Base-by-base conservation (phyloP, 2,329 filamentous ascomycete genomes). In the Fusarium oxysporum region DNA sequence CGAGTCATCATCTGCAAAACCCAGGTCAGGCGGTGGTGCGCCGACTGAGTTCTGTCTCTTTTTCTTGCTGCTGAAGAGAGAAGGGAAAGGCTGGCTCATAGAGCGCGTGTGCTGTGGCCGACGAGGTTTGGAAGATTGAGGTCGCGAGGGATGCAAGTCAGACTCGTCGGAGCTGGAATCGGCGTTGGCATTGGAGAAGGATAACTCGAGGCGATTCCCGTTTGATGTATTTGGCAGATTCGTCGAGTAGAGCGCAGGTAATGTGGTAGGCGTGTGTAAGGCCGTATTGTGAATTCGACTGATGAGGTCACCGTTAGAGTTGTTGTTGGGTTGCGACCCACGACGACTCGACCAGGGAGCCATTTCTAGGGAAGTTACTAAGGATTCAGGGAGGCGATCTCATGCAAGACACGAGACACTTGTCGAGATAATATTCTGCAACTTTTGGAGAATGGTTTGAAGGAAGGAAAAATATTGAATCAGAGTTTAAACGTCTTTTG, bases 61-160 rank as follows among this genome's bases (percentile, higher is more conserved):
- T 78, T 90, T 91, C 70, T 84, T 86, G 69, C 83, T 83, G 37
- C 88, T 86, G 78, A 95, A 93, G 37, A 95, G 82, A 23, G 90
- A 91, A 12, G 93, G 92, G 72, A 96, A 92, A 16, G 93, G 93
- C 77, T 96, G 92, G 85, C 93, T 96, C 84, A 92, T 89, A 62
- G 93, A 95, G 61, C 93, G 81, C 16, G 73, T 72, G 60, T 83
- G 80, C 45, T 72, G 66, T 19, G 79, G 70, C 28, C 72, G 67
- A 68, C 58, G 69, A 55, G 70, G 50, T 48, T 68, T 78, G 59
- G 70, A 70, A 12, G 76, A 70, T 44, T 72, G 64, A 55, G 71
- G 69, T 58, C 70, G 66, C 44, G 73, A 73, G 53, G 79, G 78
- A 67, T 81, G 79, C 54, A 81, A 76, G 63, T 84, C 82, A 64